A percentile compares a stretch with the other conserved stretches of the same genome.
phyloP scores from a whole-genome alignment of 331 rosid genomes.

The Spiraea crenata region DNA sequence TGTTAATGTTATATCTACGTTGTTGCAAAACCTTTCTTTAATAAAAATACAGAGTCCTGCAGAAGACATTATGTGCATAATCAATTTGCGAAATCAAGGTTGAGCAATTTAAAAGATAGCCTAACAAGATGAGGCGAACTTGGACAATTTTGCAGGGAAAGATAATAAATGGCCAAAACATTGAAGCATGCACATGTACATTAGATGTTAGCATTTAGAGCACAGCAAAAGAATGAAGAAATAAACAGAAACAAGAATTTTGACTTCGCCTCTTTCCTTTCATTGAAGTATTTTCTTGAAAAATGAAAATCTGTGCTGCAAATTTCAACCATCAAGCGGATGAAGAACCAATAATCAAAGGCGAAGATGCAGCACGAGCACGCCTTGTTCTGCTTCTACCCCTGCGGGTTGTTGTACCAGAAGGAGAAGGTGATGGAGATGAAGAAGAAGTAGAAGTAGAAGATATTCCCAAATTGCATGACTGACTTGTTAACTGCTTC shows the following conservation, averaged over 20 bases:
- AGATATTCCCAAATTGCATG: conserved; percentile 22
- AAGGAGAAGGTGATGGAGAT: conserved; percentile 49
- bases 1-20: too few relatives aligned
- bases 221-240: conserved; percentile 25
- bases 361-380: conserved; percentile 68
- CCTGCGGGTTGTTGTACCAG: conserved; percentile 44
- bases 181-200: conserved; percentile 19
- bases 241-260: conserved; percentile 29
- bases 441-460: conserved; percentile 44
- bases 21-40: too few relatives aligned
- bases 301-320: not conserved
- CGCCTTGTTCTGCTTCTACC: conserved; percentile 87
- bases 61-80: too few relatives aligned
- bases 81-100: not conserved
- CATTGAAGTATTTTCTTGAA: not conserved
- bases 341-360: conserved; percentile 49
- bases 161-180: conserved; percentile 15
- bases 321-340: conserved; percentile 40
- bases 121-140: conserved; percentile 12
- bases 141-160: conserved; percentile 6
- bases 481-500: conserved; percentile 37
- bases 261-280: conserved; percentile 6
- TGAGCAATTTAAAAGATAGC: not conserved
- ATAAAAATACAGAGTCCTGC: too few relatives aligned
- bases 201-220: conserved; percentile 8